Base-by-base conservation (phyloP, 2,329 filamentous ascomycete genomes). In the Alternaria atra region DNA sequence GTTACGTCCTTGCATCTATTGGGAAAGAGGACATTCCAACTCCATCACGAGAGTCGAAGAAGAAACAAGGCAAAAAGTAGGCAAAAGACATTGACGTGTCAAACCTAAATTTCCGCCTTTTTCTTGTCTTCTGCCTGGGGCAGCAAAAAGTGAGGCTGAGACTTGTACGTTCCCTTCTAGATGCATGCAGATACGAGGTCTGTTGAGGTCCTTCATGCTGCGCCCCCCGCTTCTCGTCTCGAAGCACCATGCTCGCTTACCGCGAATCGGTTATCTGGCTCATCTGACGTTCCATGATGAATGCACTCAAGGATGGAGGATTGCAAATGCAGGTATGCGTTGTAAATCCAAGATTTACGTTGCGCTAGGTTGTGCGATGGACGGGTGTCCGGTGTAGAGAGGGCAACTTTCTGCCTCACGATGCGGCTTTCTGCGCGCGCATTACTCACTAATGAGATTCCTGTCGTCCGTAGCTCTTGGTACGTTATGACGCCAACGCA, bases 141-240 rank as follows among this genome's bases (percentile, higher is more conserved):
- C n/a, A 43, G 50, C 30, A 51, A 8, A 56, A 51, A 50, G 54
- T 51, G 54, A 56, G 37, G 46, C 54, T 56, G 44, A 51, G 54
- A 51, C 29, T 20, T 46, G 29, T 32, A 27, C 30, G 30, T 32
- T 34, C 40, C 30, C 43, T 30, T 44, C 30, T 42, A n/a, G 52
- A 54, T 27, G 42, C 42, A 27, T 55, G 52, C 52, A 55, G 52
- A 47, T 47, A 47, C 52, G 42, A 47, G 23, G 32, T 20, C 23
- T 23, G 12, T 20, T 17, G 39, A 46, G 32, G 40, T 55, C 42
- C 42, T 55, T 6, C 52, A n/a, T 46, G 52, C 52, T 55, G 40
- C 52, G 42, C 40, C 52, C 50, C 42, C 4, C 32, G 29, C 30
- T 46, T 25, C 35, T n/a, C 30, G 25, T 25, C 39, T 30, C 52